These are phyloP conservation scores for Lupinus albus DNA, from an alignment of 306 rosid genomes.

Conservation along the genomic window DNA sequence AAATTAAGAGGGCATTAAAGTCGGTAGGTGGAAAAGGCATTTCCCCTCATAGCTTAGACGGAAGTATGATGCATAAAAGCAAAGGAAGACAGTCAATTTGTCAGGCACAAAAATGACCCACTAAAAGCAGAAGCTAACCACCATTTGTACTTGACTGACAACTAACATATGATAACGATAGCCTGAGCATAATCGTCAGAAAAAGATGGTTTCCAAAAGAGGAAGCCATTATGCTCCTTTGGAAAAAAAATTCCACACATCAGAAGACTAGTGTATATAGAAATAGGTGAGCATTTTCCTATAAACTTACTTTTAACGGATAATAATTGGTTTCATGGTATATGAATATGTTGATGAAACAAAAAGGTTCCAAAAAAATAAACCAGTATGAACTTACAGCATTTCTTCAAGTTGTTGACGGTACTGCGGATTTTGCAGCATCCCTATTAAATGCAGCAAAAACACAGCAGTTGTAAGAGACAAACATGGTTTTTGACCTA, in stretches of 20 bases:
- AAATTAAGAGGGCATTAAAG: not conserved
- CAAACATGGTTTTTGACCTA: slow-evolving; percentile 28
- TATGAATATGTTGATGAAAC: not conserved
- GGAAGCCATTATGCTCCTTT: slow-evolving; percentile 7
- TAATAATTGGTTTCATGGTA: not conserved
- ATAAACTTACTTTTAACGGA: slow-evolving; percentile 7
- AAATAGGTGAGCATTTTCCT: too few relatives aligned
- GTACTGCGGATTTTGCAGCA: slow-evolving; percentile 94
- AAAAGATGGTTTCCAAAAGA: not conserved
- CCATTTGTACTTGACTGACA: not conserved
- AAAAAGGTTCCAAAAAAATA: slow-evolving; percentile 20
- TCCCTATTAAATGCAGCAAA: slow-evolving; percentile 62
- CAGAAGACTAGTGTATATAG: too few relatives aligned
- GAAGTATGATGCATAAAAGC: not conserved
- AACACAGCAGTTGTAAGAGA: slow-evolving; percentile 16
- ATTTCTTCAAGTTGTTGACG: slow-evolving; percentile 96
- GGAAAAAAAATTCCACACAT: not conserved
- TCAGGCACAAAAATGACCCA: slow-evolving; percentile 4
- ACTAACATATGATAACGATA: not conserved
- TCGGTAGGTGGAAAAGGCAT: slow-evolving; percentile 4
- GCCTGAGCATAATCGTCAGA: not conserved
- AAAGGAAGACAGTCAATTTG: slow-evolving; percentile 3
- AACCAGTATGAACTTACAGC: slow-evolving; percentile 64
- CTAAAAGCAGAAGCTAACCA: slow-evolving; percentile 1
- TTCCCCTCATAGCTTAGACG: slow-evolving; percentile 8